Conservation (phyloP, 345 rosid species). For the Heritiera fomes region DNA sequence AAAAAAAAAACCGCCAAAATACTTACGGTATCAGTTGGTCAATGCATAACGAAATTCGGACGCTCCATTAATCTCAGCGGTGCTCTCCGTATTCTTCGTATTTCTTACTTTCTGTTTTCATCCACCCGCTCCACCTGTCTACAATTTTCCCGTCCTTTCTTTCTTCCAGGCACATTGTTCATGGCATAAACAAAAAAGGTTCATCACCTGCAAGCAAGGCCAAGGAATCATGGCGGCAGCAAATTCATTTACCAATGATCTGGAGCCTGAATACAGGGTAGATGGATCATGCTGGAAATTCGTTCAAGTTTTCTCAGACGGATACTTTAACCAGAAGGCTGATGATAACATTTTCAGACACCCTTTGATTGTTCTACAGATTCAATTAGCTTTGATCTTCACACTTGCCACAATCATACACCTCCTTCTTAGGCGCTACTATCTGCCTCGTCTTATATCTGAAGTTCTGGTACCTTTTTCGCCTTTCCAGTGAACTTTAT, state of each 20-base stretch:
- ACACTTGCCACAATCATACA: neutral
- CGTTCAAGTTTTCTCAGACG: conserved; percentile 25
- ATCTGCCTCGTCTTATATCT: conserved; percentile 3
- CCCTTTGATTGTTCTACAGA: neutral
- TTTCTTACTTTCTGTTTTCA: neutral
- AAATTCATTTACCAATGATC: neutral
- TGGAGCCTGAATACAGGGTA: conserved; percentile 10
- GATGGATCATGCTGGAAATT: conserved; percentile 28
- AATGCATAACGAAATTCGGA: neutral
- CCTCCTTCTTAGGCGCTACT: neutral
- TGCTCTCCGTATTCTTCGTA: neutral
- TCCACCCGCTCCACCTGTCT: neutral
- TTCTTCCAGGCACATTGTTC: neutral
- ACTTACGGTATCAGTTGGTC: neutral
- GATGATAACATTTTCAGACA: neutral
- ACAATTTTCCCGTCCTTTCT: neutral
- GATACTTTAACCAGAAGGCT: conserved; percentile 20
- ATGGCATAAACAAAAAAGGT: neutral
- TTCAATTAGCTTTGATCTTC: conserved; percentile 1
- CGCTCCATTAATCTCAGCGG: conserved; percentile 4
- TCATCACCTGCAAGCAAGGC: neutral
- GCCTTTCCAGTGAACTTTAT: neutral
- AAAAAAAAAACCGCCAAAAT: too few relatives aligned
- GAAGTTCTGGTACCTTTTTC: neutral
- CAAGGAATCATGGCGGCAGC: neutral